Evolutionary conservation across 148 eudicot genomes (phyloP).

Genomic region (Rheum nobile): DNA sequence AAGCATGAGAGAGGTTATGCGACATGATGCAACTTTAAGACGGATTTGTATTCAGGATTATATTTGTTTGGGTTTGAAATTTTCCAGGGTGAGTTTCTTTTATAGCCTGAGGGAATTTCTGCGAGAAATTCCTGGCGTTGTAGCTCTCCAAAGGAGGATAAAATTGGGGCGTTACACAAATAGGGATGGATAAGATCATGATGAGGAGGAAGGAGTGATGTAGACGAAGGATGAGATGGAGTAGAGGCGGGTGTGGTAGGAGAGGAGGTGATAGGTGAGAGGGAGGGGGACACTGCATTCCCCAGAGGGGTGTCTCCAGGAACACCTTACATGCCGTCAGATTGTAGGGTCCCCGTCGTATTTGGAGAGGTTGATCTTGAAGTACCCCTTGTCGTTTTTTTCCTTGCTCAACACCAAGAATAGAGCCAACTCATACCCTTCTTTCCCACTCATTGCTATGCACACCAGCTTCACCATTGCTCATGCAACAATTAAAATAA

Average conservation of each 20-base stretch:
- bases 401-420: slow-evolving; percentile 4
- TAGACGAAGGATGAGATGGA: neutral
- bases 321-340: neutral
- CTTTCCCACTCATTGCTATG: neutral
- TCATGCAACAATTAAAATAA: neutral
- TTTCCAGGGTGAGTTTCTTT: too few species aligned
- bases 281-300: slow-evolving; percentile 2
- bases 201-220: neutral
- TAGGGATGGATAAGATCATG: too few species aligned
- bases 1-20: too few species aligned
- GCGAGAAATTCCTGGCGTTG: too few species aligned
- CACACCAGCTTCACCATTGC: neutral
- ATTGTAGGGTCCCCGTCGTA: slow-evolving; percentile 4
- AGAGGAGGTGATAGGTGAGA: neutral
- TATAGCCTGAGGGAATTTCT: too few species aligned
- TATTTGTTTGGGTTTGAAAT: too few species aligned
- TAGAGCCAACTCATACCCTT: neutral
- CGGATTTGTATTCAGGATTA: too few species aligned
- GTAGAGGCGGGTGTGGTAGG: neutral
- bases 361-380: slow-evolving; percentile 6
- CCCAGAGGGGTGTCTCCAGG: neutral
- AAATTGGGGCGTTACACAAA: too few species aligned
- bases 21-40: too few species aligned
- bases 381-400: neutral
- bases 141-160: too few species aligned